A percentile compares a stretch with the other conserved stretches of the same genome.
These are phyloP conservation scores for Violaceomyces palustris DNA, from an alignment of 1,284 basidiomycete genomes.

Conservation along the genomic window DNA sequence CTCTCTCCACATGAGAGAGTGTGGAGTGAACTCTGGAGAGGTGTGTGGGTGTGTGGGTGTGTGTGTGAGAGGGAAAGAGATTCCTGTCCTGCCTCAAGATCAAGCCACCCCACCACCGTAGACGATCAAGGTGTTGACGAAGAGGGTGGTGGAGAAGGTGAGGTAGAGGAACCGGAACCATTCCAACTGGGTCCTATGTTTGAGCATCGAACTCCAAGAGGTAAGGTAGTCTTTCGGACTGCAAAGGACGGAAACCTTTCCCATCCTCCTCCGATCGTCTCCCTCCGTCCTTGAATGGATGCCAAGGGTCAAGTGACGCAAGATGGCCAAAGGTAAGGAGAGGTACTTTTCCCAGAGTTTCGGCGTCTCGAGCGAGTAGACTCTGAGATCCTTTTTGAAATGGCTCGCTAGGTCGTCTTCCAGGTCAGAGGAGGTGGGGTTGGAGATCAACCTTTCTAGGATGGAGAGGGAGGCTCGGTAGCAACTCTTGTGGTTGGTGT, in stretches of 20 bases:
- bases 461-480: constrained; percentile 54
- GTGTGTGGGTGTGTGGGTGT: too few species aligned
- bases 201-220: constrained; percentile 35
- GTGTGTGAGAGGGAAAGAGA: too few species aligned
- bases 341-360: constrained; percentile 30
- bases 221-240: constrained; percentile 15
- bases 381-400: background rate
- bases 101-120: too few species aligned
- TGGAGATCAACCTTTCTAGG: background rate
- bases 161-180: constrained; percentile 50
- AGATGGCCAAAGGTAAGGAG: constrained; percentile 18
- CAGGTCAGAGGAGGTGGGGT: too few species aligned
- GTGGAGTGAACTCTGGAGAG: too few species aligned
- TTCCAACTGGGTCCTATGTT: constrained; percentile 43
- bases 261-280: too few species aligned
- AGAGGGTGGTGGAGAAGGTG: constrained; percentile 41
- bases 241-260: constrained; percentile 15
- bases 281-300: too few species aligned
- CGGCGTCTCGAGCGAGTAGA: constrained; percentile 21
- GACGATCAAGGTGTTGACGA: constrained; percentile 15
- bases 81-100: background rate
- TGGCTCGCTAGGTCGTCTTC: too few species aligned
- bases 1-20: too few species aligned
- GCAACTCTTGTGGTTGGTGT: constrained; percentile 82
- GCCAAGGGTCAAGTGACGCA: too few species aligned